phyloP scores from a whole-genome alignment of 768 basidiomycete genomes.

The Pleurotus eryngii region DNA sequence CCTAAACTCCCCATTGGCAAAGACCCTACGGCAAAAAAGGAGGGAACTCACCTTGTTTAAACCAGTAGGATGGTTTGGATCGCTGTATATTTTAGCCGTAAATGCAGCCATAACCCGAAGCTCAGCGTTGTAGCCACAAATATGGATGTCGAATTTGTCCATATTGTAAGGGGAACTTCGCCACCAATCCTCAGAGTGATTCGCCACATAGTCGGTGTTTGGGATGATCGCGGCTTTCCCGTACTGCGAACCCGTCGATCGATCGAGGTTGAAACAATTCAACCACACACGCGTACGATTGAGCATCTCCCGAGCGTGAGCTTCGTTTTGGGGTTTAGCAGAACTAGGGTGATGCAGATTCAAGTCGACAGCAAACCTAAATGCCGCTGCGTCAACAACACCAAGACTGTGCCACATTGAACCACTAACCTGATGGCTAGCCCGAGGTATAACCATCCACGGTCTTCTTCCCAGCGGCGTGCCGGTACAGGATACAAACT shows the following conservation, averaged over 20 bases:
- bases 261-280: conserved; percentile 87
- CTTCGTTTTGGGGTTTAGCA: conserved; percentile 73
- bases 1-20: conserved; percentile 21
- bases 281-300: conserved; percentile 91
- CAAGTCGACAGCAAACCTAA: conserved; percentile 82
- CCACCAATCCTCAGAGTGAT: conserved; percentile 72
- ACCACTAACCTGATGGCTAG: conserved; percentile 73
- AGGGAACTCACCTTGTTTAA: conserved; percentile 60
- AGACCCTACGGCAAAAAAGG: background rate
- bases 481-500: conserved; percentile 76
- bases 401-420: conserved; percentile 6
- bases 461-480: conserved; percentile 84
- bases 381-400: conserved; percentile 3
- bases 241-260: conserved; percentile 84
- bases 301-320: conserved; percentile 79
- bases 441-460: conserved; percentile 87
- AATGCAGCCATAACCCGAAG: conserved; percentile 63
- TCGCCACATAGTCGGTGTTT: conserved; percentile 73
- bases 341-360: conserved; percentile 80
- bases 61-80: conserved; percentile 71
- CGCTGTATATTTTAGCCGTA: conserved; percentile 61
- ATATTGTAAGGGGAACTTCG: conserved; percentile 63
- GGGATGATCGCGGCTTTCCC: conserved; percentile 82
- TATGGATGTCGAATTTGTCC: conserved; percentile 74
- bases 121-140: conserved; percentile 75